Base-by-base conservation (phyloP, 208 protist species). In the Crithidia sp. region DNA sequence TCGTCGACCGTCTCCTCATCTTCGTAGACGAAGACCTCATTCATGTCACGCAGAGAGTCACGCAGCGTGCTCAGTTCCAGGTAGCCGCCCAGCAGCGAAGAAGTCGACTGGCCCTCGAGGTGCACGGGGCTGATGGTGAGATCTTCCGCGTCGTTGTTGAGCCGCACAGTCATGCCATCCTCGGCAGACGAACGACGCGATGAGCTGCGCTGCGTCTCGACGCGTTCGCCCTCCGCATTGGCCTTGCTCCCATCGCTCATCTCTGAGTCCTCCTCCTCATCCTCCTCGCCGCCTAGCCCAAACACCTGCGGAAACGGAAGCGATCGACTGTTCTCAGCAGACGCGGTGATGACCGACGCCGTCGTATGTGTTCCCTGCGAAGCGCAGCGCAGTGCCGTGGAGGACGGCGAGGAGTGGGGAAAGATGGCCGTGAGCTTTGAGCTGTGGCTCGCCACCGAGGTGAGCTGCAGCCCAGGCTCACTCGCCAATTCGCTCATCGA, bases 1-100 rank as follows among this genome's bases (percentile, higher is more conserved):
- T 28, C 68, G 8, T 19, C 16, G 8, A 69, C 56, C 2, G 70
- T 79, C 40, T 84, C 83, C 54, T 90, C 85, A 12, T 86, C 82
- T 58, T 86, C 86, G 61, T 86, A 84, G 41, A 84, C 43, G 73
- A 90, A 87, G 4, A 82, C 82, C 64, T 88, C 79, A 17, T 84
- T 85, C 60, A 83, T 78, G 56, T 80, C 66, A 37, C 50, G 74
- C 57, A 87, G 53, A 2, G 82, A 77, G 55, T 85, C 74, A 12
- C 75, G 66, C 47, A 71, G 45, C 0, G 19, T 10, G 37, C 61
- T 16, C 8, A 14, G 5, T n/a, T 2, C 60, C 14, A 6, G 16
- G 13, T 63, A n/a, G 39, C 62, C n/a, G 16, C 4, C 37, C 59
- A 37, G 36, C n/a, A 17, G 14, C 1, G 71, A 61, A 5, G 59